Percentiles rank a stretch among this genome's conserved stretches.
These are phyloP conservation scores for Neoboletus brunneissimus DNA, from an alignment of 768 basidiomycete genomes.

Conservation along the genomic window DNA sequence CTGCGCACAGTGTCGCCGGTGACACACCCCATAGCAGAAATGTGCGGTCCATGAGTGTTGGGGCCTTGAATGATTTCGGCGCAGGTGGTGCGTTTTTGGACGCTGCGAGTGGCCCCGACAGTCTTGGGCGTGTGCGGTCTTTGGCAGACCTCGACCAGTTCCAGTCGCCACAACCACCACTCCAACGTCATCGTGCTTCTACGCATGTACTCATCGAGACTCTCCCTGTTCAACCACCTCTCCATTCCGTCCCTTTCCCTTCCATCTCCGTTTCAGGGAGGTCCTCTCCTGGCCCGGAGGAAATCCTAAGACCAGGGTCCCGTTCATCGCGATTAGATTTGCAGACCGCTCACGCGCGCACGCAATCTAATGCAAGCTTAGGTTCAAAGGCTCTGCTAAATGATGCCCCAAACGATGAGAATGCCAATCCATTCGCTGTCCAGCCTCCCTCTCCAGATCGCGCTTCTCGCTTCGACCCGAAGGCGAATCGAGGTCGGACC, in stretches of 20 bases:
- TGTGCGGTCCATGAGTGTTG: slow-evolving; percentile 65
- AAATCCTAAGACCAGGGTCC: slow-evolving; percentile 35
- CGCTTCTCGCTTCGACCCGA: slow-evolving; percentile 45
- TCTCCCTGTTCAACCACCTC: slow-evolving; percentile 37
- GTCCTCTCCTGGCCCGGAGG: slow-evolving; percentile 46
- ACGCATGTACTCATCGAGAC: slow-evolving; percentile 48
- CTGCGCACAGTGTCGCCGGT: slow-evolving; percentile 43
- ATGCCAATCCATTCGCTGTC: slow-evolving; percentile 35
- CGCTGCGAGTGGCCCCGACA: slow-evolving; percentile 29
- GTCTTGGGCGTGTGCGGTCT: slow-evolving; percentile 50
- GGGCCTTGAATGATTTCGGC: slow-evolving; percentile 55
- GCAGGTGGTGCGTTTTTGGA: slow-evolving; percentile 47
- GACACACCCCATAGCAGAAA: slow-evolving; percentile 41
- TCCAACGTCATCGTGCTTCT: slow-evolving; percentile 49
- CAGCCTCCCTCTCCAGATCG: slow-evolving; percentile 38
- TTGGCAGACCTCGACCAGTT: slow-evolving; percentile 54
- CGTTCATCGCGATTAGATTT: slow-evolving; percentile 35
- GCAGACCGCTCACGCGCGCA: slow-evolving; percentile 39
- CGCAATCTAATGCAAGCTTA: slow-evolving; percentile 50
- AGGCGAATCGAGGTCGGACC: slow-evolving; percentile 36
- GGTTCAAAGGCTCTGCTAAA: slow-evolving; percentile 47
- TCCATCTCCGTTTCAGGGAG: slow-evolving; percentile 46
- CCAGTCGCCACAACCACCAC: slow-evolving; percentile 39
- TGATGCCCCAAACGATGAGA: slow-evolving; percentile 34
- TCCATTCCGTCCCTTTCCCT: slow-evolving; percentile 65